A percentile compares a stretch with the other conserved stretches of the same genome.
These are phyloP conservation scores for Xylariaceae sp. DNA, from an alignment of 2,329 filamentous ascomycete species.

Conservation along the genomic window DNA sequence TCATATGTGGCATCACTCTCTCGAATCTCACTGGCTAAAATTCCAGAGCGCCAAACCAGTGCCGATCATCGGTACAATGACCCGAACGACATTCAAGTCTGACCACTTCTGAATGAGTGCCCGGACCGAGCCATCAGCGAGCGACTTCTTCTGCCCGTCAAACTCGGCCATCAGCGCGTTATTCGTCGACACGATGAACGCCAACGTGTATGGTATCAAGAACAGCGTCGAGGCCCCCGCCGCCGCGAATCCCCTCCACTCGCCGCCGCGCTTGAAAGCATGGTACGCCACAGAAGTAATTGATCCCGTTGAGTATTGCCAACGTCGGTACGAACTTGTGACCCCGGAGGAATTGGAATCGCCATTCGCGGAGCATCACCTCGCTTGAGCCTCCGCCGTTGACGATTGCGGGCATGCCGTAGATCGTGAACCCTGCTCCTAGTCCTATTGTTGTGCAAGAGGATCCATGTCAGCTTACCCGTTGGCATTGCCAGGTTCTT, in stretches of 20 bases:
- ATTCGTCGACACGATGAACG: conserved; percentile 19
- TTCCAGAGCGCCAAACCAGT: conserved; percentile 29
- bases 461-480: too few relatives aligned
- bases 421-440: background rate
- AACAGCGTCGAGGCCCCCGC: conserved; percentile 20
- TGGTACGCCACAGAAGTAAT: conserved; percentile 15
- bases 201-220: conserved; percentile 21
- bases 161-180: conserved; percentile 13
- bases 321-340: background rate
- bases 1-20: too few relatives aligned
- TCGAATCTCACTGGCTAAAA: conserved; percentile 15
- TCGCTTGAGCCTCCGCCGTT: background rate
- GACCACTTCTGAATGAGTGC: conserved; percentile 27
- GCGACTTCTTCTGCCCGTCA: conserved; percentile 15
- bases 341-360: background rate
- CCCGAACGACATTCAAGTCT: conserved; percentile 24
- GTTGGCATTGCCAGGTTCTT: too few relatives aligned
- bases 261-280: conserved; percentile 14
- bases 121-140: conserved; percentile 23
- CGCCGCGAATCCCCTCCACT: conserved; percentile 24
- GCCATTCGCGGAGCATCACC: background rate
- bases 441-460: background rate
- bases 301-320: background rate
- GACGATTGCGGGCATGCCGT: background rate
- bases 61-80: conserved; percentile 26